phyloP scores from a whole-genome alignment of 352 stramenopile genomes.

The Halophytophthora polymorphica region DNA sequence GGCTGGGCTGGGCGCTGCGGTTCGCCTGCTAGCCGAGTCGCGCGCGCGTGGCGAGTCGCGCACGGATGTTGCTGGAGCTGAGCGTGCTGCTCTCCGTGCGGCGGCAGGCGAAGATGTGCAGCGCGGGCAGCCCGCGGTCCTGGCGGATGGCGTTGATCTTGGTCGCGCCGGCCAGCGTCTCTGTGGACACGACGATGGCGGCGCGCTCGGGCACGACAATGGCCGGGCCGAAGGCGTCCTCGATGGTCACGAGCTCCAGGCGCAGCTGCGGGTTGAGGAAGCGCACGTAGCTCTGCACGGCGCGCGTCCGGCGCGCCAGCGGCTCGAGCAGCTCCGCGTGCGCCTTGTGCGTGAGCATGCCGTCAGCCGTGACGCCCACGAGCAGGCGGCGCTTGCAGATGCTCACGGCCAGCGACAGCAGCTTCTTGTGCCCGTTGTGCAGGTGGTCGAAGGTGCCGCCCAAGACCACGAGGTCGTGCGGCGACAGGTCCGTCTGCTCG shows the following conservation, averaged over 20 bases:
- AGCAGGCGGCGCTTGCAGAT: slow-evolving; percentile 52
- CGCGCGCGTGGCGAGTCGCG: slow-evolving; percentile 41
- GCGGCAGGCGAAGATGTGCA: slow-evolving; percentile 76
- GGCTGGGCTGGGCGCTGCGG: neutral
- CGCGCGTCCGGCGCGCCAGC: slow-evolving; percentile 48
- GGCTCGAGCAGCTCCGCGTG: slow-evolving; percentile 72
- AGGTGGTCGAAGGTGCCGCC: slow-evolving; percentile 90
- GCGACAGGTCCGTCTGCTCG: slow-evolving; percentile 45
- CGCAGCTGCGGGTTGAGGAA: slow-evolving; percentile 65
- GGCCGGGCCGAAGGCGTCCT: slow-evolving; percentile 83
- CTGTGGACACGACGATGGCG: slow-evolving; percentile 83
- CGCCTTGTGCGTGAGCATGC: slow-evolving; percentile 78
- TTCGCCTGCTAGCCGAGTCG: slow-evolving; percentile 6
- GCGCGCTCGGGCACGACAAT: slow-evolving; percentile 67
- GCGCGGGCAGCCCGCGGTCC: slow-evolving; percentile 47
- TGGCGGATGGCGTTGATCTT: slow-evolving; percentile 84
- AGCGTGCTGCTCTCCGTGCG: slow-evolving; percentile 82
- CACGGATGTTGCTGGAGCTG: slow-evolving; percentile 80
- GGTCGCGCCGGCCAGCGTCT: slow-evolving; percentile 69
- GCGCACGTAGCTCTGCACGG: slow-evolving; percentile 55
- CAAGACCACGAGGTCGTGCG: slow-evolving; percentile 61
- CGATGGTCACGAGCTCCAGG: slow-evolving; percentile 71
- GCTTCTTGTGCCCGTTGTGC: slow-evolving; percentile 90
- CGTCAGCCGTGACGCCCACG: slow-evolving; percentile 76
- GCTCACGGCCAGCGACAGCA: slow-evolving; percentile 72